These are phyloP conservation scores for Dactylellina parvicollis DNA, from an alignment of 2,329 filamentous ascomycete species.

Conservation along the genomic window DNA sequence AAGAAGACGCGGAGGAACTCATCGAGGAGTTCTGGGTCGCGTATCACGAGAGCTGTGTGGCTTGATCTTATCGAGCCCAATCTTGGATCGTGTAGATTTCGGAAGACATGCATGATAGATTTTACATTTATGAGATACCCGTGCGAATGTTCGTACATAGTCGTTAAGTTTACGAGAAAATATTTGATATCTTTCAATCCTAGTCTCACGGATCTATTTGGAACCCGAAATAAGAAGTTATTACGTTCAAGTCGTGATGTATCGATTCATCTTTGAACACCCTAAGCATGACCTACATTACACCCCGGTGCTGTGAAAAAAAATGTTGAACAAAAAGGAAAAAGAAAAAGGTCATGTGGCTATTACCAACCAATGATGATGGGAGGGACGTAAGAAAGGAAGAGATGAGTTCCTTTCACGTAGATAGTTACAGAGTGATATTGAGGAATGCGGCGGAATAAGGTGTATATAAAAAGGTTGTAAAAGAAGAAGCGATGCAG, in stretches of 20 bases:
- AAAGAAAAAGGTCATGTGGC: conserved; percentile 34
- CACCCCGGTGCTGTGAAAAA: conserved; percentile 47
- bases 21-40: conserved; percentile 45
- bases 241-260: conserved; percentile 53
- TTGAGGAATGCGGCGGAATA: conserved; percentile 14
- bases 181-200: neutral
- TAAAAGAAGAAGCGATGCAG: conserved; percentile 29
- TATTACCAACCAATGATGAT: conserved; percentile 40
- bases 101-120: neutral
- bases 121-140: conserved; percentile 48
- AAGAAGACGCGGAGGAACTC: conserved; percentile 35
- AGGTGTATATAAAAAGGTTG: conserved; percentile 48
- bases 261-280: conserved; percentile 53
- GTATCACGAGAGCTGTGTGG: conserved; percentile 42
- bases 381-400: conserved; percentile 20
- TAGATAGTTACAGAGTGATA: conserved; percentile 52
- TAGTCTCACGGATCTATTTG: neutral
- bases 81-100: neutral
- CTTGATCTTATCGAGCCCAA: neutral
- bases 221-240: too few relatives aligned
- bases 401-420: conserved; percentile 30
- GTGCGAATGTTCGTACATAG: neutral
- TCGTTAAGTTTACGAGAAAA: neutral
- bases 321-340: conserved; percentile 31
- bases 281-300: conserved; percentile 54